Base-by-base conservation (phyloP, 2,329 filamentous ascomycete genomes). In the Rutstroemia sp. region DNA sequence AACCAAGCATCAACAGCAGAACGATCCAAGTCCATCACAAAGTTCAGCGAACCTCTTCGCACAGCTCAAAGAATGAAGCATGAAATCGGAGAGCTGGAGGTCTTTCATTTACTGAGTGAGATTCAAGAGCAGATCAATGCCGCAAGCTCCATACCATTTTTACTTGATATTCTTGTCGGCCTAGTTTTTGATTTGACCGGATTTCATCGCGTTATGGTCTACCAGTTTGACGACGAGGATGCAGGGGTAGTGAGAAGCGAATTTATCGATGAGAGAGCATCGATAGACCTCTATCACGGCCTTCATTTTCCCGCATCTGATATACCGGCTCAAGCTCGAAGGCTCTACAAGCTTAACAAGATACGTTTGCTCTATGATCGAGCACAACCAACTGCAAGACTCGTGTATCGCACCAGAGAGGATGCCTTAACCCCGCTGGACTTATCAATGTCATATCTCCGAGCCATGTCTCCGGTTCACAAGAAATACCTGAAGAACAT, bases 191-290 rank as follows among this genome's bases (percentile, higher is more conserved):
- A 96, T 66, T 69, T 96, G 48, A 95, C 90, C 0, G 90, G 91
- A 0, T 96, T 96, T 61, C 91, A 95, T 67, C 87, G 91, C 10
- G 88, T 95, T 48, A 92, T 96, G 88, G 81, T 95, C 2, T 96
- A 95, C 66, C 89, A 95, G 69, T 96, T 96, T 62, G 91, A 96
- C 68, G 76, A 83, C 3, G 72, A 78, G 0, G 94, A 87, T 76
- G 95, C 95, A 64, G 91, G 89, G 19, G 84, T 88, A 55, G 90
- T 95, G 0, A 89, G 95, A 4, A 90, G 89, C 0, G 92, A 96
- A 68, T 75, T 95, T 8, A 87, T 95, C 8, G 88, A 96, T 68
- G 87, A 88, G 1, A 76, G 82, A n/a, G 83, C 86, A 34, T 92
- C 89, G 0, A 84, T 86, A 55, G 91, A 95, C 69, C 73, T 95